Evolutionary conservation across 306 rosid species (phyloP), one percentile per base, ranked within the genome.

Genomic region (Dicorynia guianensis): DNA sequence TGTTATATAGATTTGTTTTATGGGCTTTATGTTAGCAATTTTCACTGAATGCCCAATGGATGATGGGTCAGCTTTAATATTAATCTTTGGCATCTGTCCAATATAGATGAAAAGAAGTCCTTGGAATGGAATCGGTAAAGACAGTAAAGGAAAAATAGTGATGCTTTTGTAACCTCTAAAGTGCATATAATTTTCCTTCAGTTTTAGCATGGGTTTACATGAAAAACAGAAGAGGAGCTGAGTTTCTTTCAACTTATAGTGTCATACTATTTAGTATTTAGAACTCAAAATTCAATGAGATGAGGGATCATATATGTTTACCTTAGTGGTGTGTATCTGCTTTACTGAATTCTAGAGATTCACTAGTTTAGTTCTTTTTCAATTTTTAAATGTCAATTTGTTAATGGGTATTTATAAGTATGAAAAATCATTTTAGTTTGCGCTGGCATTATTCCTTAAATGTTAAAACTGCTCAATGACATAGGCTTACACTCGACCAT

Each of bases 161-260:
- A 62, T 43, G 58, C 35, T 11, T 78, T 79, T 38, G 67, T 11
- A 61, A 44, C 79, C 42, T 58, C 71, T 50, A 35, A 9, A 46
- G 19, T 46, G 34, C 42, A n/a, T n/a, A 34, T 13, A 7, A 43
- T 30, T n/a, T 12, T 74, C 57, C n/a, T 35, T 8, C 42, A 54
- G 52, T 67, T 57, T 1, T 12, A 58, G 38, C 25, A 36, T 54
- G 10, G 43, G 30, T 74, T 43, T 44, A 17, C 58, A 63, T 55
- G 44, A 69, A 35, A 46, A 57, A 64, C 62, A 52, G 14, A 61
- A 25, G 53, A 50, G 52, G 47, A 75, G 54, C 20, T 14, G 36
- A 66, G n/a, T 39, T 42, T 17, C 11, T n/a, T 59, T 59, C 44
- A 80, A 58, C 55, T 42, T 33, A 40, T 17, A 57, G 38, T 52